Evolutionary conservation across 192 early-diverging fungal genomes (phyloP).

Genomic region (Spizellomyces punctatus): DNA sequence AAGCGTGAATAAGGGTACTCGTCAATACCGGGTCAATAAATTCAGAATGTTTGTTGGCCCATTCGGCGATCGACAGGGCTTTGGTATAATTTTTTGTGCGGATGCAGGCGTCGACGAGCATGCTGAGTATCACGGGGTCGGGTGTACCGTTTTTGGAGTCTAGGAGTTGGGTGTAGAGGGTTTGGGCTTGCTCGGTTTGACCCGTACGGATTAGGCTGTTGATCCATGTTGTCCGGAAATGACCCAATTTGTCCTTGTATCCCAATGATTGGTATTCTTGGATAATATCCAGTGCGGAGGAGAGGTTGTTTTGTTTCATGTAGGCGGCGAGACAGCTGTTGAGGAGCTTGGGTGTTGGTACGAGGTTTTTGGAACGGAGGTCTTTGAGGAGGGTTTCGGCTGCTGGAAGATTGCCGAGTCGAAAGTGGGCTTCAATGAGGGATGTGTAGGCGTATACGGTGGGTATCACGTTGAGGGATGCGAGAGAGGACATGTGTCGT

Average conservation of each 20-base stretch:
- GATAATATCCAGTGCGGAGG: neutral
- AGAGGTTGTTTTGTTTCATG: neutral
- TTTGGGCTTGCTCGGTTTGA: neutral
- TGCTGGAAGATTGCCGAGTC: neutral
- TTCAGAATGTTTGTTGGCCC: neutral
- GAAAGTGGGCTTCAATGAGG: neutral
- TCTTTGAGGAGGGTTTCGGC: neutral
- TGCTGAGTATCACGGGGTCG: neutral
- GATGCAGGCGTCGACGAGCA: neutral
- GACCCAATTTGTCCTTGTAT: neutral
- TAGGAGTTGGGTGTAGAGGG: neutral
- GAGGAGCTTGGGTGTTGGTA: neutral
- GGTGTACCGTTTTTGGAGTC: neutral
- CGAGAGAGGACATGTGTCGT: neutral
- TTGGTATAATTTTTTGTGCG: neutral
- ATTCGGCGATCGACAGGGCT: neutral
- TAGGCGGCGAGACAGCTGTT: neutral
- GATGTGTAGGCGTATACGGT: neutral
- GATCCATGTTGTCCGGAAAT: neutral
- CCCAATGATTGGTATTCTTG: neutral
- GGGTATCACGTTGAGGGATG: neutral
- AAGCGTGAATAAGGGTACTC: neutral
- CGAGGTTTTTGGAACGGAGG: neutral
- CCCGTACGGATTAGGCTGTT: neutral
- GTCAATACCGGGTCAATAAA: neutral